Conservation (phyloP, 305 asterid genomes). For the Rubia occidens region DNA sequence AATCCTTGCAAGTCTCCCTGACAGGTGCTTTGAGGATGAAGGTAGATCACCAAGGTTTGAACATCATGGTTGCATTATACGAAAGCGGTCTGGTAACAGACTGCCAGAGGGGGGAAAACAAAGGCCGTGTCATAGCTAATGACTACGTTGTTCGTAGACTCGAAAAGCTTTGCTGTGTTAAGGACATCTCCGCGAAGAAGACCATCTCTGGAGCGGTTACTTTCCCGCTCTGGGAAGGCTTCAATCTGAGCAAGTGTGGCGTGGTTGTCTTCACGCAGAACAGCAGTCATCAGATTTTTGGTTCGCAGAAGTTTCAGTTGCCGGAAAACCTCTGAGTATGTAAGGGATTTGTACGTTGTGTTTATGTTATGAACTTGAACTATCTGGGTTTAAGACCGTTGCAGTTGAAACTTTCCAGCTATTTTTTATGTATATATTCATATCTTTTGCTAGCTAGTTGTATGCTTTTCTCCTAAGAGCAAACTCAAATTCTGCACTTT, state of each 20-base stretch:
- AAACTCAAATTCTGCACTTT: too few relatives aligned
- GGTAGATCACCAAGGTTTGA: slow-evolving; percentile 40
- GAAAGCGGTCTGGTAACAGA: slow-evolving; percentile 57
- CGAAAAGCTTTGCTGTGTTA: slow-evolving; percentile 55
- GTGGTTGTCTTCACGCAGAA: slow-evolving; percentile 44
- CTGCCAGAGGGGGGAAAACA: slow-evolving; percentile 57
- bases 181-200: slow-evolving; percentile 51
- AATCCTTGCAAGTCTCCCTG: slow-evolving; percentile 46
- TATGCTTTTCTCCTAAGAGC: neutral
- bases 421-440: slow-evolving; percentile 7
- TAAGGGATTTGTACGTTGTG: neutral
- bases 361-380: neutral
- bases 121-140: slow-evolving; percentile 53
- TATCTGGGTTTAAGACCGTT: neutral
- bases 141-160: slow-evolving; percentile 71
- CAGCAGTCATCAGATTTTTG: slow-evolving; percentile 48
- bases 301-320: slow-evolving; percentile 67
- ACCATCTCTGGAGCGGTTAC: slow-evolving; percentile 35
- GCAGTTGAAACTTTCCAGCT: slow-evolving; percentile 7
- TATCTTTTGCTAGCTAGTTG: neutral
- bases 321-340: slow-evolving; percentile 35
- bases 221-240: slow-evolving; percentile 64
- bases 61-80: slow-evolving; percentile 62
- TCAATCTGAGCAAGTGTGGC: slow-evolving; percentile 58
- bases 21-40: slow-evolving; percentile 51